Percentiles rank a stretch among this genome's conserved stretches.
Conservation (phyloP, 2,329 filamentous ascomycete species). For the Lecanicillium sp. region DNA sequence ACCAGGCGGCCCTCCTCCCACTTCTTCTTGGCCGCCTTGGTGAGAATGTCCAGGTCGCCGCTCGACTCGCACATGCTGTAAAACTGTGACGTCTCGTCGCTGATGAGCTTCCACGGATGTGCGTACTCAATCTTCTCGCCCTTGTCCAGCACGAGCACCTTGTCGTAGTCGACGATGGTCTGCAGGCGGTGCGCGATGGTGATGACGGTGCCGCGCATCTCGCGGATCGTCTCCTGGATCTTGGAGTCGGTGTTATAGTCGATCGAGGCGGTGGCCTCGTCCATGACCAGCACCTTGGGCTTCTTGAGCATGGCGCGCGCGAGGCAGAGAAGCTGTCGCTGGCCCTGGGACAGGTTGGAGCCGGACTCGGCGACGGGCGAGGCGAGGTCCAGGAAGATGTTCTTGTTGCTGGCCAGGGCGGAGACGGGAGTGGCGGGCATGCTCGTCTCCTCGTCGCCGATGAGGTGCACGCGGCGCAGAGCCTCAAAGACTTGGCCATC, state of each 20-base stretch:
- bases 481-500: constrained; percentile 87
- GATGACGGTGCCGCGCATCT: constrained; percentile 87
- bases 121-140: constrained; percentile 83
- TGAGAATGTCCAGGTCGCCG: constrained; percentile 47
- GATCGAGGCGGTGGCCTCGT: constrained; percentile 95
- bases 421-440: constrained; percentile 24
- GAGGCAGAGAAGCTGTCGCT: constrained; percentile 89
- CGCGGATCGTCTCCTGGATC: constrained; percentile 94
- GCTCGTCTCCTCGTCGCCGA: constrained; percentile 51
- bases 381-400: constrained; percentile 76
- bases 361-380: constrained; percentile 85
- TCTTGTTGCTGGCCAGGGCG: constrained; percentile 69
- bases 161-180: constrained; percentile 97
- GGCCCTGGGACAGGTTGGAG: constrained; percentile 90
- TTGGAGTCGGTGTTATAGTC: constrained; percentile 94
- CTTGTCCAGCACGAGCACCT: constrained; percentile 89
- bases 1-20: constrained; percentile 36
- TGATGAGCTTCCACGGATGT: constrained; percentile 79
- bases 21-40: constrained; percentile 51
- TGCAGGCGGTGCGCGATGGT: constrained; percentile 94
- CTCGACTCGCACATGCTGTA: constrained; percentile 60
- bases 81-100: constrained; percentile 60
- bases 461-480: constrained; percentile 81
- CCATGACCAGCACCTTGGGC: constrained; percentile 95
- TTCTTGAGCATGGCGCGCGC: constrained; percentile 87